Conservation (phyloP, 2,329 filamentous ascomycete genomes). For the Xylariomycetidae sp. region DNA sequence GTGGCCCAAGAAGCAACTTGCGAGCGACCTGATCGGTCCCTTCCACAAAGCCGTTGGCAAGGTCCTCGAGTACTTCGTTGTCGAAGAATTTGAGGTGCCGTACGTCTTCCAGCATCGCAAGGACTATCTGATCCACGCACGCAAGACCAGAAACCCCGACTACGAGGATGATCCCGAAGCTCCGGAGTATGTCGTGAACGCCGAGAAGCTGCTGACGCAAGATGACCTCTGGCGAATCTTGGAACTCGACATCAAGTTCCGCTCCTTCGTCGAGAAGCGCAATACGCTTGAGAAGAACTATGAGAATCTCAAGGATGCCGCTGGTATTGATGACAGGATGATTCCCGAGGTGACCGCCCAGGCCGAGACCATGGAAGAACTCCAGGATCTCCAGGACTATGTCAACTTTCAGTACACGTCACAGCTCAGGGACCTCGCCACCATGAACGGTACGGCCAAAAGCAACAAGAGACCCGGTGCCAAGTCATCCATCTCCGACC, state of each 20-base stretch:
- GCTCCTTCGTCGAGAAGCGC: slow-evolving; percentile 86
- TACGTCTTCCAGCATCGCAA: slow-evolving; percentile 98
- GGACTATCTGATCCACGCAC: slow-evolving; percentile 90
- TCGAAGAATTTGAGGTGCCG: slow-evolving; percentile 90
- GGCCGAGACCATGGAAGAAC: slow-evolving; percentile 84
- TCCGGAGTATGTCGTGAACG: slow-evolving; percentile 66
- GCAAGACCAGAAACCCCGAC: slow-evolving; percentile 57
- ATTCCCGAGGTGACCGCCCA: slow-evolving; percentile 77
- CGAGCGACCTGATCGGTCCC: slow-evolving; percentile 65
- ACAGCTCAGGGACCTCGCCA: slow-evolving; percentile 73
- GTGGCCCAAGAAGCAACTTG: slow-evolving; percentile 77
- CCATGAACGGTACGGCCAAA: slow-evolving; percentile 56
- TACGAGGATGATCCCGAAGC: slow-evolving; percentile 62
- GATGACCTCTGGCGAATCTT: slow-evolving; percentile 93
- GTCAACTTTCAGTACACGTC: slow-evolving; percentile 87
- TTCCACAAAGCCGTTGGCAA: slow-evolving; percentile 87
- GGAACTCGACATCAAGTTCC: slow-evolving; percentile 91
- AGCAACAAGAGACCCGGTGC: slow-evolving; percentile 76
- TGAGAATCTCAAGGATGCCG: slow-evolving; percentile 59
- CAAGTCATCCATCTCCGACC: slow-evolving; percentile 74
- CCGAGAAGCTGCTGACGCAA: slow-evolving; percentile 85
- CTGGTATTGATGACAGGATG: slow-evolving; percentile 62
- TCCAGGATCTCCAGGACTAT: slow-evolving; percentile 95
- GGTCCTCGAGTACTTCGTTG: slow-evolving; percentile 90
- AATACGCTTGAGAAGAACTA: slow-evolving; percentile 77